Evolutionary conservation across 2,329 filamentous ascomycete species (phyloP).

Genomic region (Pseudogymnoascus pannorum): DNA sequence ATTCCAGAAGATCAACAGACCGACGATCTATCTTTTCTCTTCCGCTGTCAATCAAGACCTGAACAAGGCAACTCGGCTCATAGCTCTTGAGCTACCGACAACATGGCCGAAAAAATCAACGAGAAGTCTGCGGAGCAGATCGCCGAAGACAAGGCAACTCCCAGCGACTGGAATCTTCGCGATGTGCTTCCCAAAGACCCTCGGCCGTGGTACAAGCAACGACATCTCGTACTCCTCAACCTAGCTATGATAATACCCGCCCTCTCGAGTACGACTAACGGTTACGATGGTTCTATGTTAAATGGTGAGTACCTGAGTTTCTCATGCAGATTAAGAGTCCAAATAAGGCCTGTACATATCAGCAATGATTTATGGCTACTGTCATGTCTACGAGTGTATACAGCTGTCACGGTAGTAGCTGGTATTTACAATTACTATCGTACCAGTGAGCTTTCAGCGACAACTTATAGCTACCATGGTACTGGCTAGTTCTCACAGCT

Average conservation of each 20-base stretch:
- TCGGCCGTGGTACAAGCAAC: constrained; percentile 18
- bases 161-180: constrained; percentile 3
- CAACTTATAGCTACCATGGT: neutral
- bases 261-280: constrained; percentile 17
- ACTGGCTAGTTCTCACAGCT: neutral
- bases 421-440: neutral
- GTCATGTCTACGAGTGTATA: neutral
- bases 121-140: neutral
- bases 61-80: neutral
- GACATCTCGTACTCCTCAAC: constrained; percentile 17
- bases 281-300: constrained; percentile 14
- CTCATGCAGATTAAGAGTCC: neutral
- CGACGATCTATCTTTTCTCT: neutral
- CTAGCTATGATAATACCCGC: constrained; percentile 13
- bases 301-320: neutral
- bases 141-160: neutral
- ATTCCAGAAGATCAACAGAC: constrained; percentile 5
- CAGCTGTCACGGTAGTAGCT: neutral
- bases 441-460: no score
- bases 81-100: neutral
- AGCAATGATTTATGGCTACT: neutral
- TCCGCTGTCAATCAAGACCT: neutral
- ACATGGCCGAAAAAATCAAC: constrained; percentile 4
- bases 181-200: constrained; percentile 13
- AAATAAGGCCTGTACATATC: neutral